phyloP scores from a whole-genome alignment of 768 basidiomycete genomes.

The Ramaria sp. region DNA sequence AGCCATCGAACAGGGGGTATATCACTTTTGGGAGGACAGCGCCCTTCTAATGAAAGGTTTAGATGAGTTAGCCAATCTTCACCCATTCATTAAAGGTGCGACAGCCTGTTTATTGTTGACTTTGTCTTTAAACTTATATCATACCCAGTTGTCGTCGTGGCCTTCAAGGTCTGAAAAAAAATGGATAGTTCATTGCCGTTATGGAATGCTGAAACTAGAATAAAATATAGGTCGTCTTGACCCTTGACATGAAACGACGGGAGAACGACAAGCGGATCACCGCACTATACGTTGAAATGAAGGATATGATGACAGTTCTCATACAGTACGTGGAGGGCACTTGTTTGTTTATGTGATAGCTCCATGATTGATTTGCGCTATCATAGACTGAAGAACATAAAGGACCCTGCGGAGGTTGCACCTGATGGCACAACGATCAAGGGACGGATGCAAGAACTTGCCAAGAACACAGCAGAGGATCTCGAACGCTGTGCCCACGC shows the following conservation, averaged over 20 bases:
- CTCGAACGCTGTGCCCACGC: slow-evolving; percentile 22
- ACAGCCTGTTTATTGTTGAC: not conserved
- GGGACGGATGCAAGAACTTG: slow-evolving; percentile 23
- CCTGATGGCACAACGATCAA: slow-evolving; percentile 24
- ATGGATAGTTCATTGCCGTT: no score
- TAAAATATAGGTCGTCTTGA: slow-evolving; percentile 24
- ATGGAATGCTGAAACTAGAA: not conserved
- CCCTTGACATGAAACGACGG: slow-evolving; percentile 34
- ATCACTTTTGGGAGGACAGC: slow-evolving; percentile 16
- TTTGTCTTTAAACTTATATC: not conserved
- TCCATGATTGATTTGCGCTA: not conserved
- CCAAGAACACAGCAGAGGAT: slow-evolving; percentile 18
- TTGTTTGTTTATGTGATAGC: not conserved
- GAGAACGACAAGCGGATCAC: slow-evolving; percentile 42
- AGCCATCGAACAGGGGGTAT: slow-evolving; percentile 14
- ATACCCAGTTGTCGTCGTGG: slow-evolving; percentile 32
- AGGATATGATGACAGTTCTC: slow-evolving; percentile 34
- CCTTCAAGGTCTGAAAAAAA: slow-evolving; percentile 24
- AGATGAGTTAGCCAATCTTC: slow-evolving; percentile 19
- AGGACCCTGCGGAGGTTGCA: slow-evolving; percentile 19
- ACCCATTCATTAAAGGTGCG: slow-evolving; percentile 20
- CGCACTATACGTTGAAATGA: slow-evolving; percentile 37
- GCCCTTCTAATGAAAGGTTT: slow-evolving; percentile 17
- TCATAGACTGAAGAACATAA: slow-evolving; percentile 22
- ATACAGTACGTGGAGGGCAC: slow-evolving; percentile 26